Conservation (phyloP, 1,139 yeast genomes). For the Candida tropicalis region DNA sequence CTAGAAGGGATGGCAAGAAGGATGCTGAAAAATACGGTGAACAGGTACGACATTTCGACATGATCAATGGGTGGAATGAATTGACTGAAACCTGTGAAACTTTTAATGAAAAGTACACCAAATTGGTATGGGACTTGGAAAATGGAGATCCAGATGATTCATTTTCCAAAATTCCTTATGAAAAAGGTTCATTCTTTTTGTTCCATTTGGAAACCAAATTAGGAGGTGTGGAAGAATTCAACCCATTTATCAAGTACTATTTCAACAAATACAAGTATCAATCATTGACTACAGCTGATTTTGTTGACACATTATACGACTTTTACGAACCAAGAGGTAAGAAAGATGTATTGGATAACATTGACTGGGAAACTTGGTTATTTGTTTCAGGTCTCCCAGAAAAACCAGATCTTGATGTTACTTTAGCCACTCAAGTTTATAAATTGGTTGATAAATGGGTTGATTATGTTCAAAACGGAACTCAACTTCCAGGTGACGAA, state of each 20-base stretch:
- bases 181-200: slow-evolving; percentile 39
- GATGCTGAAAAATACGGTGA: slow-evolving; percentile 29
- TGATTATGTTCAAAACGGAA: slow-evolving; percentile 13
- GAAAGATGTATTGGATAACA: slow-evolving; percentile 20
- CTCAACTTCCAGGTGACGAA: slow-evolving; percentile 18
- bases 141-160: slow-evolving; percentile 37
- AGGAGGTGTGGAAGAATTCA: slow-evolving; percentile 32
- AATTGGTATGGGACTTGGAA: slow-evolving; percentile 32
- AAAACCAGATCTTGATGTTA: slow-evolving; percentile 32
- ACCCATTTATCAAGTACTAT: slow-evolving; percentile 35
- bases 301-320: slow-evolving; percentile 33
- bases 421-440: slow-evolving; percentile 35
- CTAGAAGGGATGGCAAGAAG: slow-evolving; percentile 22
- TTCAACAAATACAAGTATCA: slow-evolving; percentile 33
- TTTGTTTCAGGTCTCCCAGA: slow-evolving; percentile 35
- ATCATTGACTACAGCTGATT: slow-evolving; percentile 34
- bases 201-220: slow-evolving; percentile 30
- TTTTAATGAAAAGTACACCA: slow-evolving; percentile 25
- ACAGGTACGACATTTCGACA: slow-evolving; percentile 32
- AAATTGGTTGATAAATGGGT: slow-evolving; percentile 31
- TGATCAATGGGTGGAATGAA: slow-evolving; percentile 35
- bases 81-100: slow-evolving; percentile 26
- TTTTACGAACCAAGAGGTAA: slow-evolving; percentile 28
- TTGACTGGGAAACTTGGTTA: slow-evolving; percentile 34
- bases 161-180: slow-evolving; percentile 39